These are phyloP conservation scores for Cystobasidium onofrii DNA, from an alignment of 768 basidiomycete species.

Conservation along the genomic window DNA sequence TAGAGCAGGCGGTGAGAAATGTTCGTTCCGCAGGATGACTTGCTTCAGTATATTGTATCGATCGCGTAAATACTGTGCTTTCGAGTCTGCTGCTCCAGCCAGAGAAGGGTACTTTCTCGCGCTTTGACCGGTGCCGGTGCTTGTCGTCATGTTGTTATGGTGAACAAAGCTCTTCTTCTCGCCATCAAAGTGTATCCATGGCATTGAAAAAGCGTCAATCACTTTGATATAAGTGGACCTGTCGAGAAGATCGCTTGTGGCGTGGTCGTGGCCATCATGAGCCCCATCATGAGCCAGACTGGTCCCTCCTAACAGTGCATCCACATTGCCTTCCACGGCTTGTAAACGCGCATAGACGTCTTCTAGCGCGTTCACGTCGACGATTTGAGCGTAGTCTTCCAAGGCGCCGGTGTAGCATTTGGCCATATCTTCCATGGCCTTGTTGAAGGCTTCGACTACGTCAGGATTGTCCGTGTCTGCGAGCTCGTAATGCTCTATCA, in stretches of 20 bases:
- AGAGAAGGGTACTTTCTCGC: slow-evolving; percentile 53
- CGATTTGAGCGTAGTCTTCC: slow-evolving; percentile 8
- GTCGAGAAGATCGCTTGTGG: slow-evolving; percentile 50
- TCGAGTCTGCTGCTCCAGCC: slow-evolving; percentile 75
- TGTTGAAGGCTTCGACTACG: background rate
- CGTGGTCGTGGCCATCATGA: background rate
- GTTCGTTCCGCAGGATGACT: slow-evolving; percentile 86
- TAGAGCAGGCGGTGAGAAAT: slow-evolving; percentile 90
- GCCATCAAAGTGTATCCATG: slow-evolving; percentile 78
- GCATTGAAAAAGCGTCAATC: slow-evolving; percentile 91
- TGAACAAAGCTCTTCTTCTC: slow-evolving; percentile 81
- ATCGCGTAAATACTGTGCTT: slow-evolving; percentile 70
- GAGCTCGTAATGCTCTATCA: slow-evolving; percentile 27
- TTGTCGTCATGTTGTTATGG: slow-evolving; percentile 47
- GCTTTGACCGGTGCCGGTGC: background rate
- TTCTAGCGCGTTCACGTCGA: slow-evolving; percentile 31
- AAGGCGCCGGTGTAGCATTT: background rate
- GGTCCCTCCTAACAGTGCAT: slow-evolving; percentile 12
- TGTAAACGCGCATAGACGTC: slow-evolving; percentile 37
- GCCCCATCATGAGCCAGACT: slow-evolving; percentile 11
- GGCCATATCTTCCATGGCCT: slow-evolving; percentile 28
- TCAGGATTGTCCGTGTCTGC: slow-evolving; percentile 9
- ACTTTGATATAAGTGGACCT: slow-evolving; percentile 73
- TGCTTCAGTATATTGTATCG: slow-evolving; percentile 84
- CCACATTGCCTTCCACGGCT: slow-evolving; percentile 23